A percentile compares a stretch with the other conserved stretches of the same genome.
phyloP scores from a whole-genome alignment of 2,329 filamentous ascomycete species.

The Beauveria scarabaeidicola region DNA sequence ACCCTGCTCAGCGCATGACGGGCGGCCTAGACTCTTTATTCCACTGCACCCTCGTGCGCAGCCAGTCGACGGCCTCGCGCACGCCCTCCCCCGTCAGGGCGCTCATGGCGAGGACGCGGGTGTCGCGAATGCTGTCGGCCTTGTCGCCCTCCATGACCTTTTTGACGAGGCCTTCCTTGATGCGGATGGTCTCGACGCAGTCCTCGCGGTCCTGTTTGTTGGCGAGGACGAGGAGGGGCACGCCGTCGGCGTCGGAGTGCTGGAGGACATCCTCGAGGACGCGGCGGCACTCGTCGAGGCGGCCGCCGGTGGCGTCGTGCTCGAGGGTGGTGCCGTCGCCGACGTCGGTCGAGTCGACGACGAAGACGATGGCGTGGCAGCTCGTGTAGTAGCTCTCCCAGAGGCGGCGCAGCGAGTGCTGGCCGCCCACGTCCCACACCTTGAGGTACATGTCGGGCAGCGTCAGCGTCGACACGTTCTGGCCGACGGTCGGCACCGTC shows the following conservation, averaged over 20 bases:
- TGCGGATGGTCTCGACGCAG: constrained; percentile 92
- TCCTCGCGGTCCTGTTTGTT: constrained; percentile 98
- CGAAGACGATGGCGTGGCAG: constrained; percentile 95
- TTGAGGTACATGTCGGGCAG: constrained; percentile 95
- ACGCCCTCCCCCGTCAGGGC: constrained; percentile 86
- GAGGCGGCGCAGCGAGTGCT: constrained; percentile 76
- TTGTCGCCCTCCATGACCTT: constrained; percentile 94
- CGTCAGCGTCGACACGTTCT: constrained; percentile 88
- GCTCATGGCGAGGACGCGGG: constrained; percentile 80
- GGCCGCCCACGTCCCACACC: constrained; percentile 96
- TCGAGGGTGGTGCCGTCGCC: constrained; percentile 69
- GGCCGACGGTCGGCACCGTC: constrained; percentile 92
- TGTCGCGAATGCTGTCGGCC: constrained; percentile 77
- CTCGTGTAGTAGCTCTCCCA: constrained; percentile 95
- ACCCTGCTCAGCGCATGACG: constrained; percentile 64
- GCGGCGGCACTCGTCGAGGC: constrained; percentile 79
- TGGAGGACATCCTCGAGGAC: constrained; percentile 87
- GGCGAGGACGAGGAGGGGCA: constrained; percentile 83
- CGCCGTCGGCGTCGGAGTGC: constrained; percentile 79
- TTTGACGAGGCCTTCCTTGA: constrained; percentile 93
- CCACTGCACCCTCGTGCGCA: constrained; percentile 86
- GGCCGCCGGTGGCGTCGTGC: constrained; percentile 41
- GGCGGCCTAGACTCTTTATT: constrained; percentile 91
- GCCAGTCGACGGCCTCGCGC: constrained; percentile 92
- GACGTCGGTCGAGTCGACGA: constrained; percentile 91